A percentile compares a stretch with the other conserved stretches of the same genome.
These are phyloP conservation scores for Boletus semigastroideus DNA, from an alignment of 1,284 basidiomycete species.

Conservation along the genomic window DNA sequence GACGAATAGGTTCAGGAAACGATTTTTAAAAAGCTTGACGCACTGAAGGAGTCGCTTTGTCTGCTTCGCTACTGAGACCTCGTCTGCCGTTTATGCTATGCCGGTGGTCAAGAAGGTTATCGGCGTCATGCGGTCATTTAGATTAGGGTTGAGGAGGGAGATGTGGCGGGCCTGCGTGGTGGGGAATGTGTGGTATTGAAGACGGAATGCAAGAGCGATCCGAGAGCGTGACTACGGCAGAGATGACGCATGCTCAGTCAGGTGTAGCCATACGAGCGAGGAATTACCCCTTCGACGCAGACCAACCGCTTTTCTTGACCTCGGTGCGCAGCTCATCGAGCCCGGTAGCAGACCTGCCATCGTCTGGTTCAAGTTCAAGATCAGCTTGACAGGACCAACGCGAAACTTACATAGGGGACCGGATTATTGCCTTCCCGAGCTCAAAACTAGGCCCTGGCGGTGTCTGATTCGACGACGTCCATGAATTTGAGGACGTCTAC, in stretches of 20 bases:
- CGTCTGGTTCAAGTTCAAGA: constrained; percentile 47
- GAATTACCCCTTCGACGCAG: constrained; percentile 75
- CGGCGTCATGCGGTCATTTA: constrained; percentile 74
- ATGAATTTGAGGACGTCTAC: constrained; percentile 95
- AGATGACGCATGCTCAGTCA: constrained; percentile 39
- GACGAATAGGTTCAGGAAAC: not conserved
- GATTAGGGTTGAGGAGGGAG: constrained; percentile 88
- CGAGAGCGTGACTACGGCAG: constrained; percentile 80
- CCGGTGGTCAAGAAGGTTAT: constrained; percentile 80
- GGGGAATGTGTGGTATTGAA: constrained; percentile 82
- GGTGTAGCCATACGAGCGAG: not conserved
- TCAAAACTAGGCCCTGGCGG: too few relatives aligned
- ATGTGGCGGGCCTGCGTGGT: constrained; percentile 66
- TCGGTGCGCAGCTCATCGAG: constrained; percentile 64
- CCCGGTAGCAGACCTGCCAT: constrained; percentile 69
- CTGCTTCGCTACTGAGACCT: constrained; percentile 79
- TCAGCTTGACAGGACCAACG: constrained; percentile 2
- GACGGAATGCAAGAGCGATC: constrained; percentile 78
- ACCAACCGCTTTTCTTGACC: constrained; percentile 90
- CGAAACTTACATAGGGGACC: constrained; percentile 72
- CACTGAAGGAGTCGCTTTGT: constrained; percentile 74
- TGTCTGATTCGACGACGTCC: constrained; percentile 89
- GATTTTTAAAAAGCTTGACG: constrained; percentile 20
- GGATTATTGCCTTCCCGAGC: constrained; percentile 75
- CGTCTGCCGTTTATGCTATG: constrained; percentile 61